These are phyloP conservation scores for Rhodamnia rubescens DNA, from an alignment of 345 rosid species.

Conservation along the genomic window DNA sequence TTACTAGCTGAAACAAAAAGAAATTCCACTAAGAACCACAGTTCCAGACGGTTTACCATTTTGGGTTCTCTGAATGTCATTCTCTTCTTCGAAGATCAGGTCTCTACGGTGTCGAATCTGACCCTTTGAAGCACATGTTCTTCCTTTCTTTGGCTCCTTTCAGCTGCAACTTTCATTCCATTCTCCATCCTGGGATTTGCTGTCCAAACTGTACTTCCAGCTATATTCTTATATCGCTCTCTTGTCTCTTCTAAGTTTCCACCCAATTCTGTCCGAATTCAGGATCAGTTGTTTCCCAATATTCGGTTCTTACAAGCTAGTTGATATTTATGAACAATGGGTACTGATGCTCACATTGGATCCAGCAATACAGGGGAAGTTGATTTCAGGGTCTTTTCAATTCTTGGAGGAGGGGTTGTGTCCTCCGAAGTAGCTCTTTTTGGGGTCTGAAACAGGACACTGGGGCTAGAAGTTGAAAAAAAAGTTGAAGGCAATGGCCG, in stretches of 20 bases:
- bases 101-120: neutral
- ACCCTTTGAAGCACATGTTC: neutral
- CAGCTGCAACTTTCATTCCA: neutral
- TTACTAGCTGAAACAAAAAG: neutral
- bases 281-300: neutral
- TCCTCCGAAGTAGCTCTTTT: neutral
- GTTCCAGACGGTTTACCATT: neutral
- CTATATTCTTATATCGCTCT: neutral
- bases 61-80: neutral
- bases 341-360: neutral
- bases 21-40: neutral
- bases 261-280: neutral
- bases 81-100: neutral
- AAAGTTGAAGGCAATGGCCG: constrained; percentile 22
- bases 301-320: neutral
- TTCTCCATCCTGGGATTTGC: neutral
- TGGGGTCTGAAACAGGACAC: neutral
- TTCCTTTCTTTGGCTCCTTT: neutral
- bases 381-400: neutral
- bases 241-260: neutral
- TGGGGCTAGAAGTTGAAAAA: neutral
- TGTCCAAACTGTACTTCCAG: neutral
- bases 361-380: neutral
- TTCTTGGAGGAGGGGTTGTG: neutral
- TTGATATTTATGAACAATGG: neutral